Evolutionary conservation across 495 filamentous ascomycete species (phyloP), one percentile per base, ranked within the genome.

Genomic region (Astrocystis sublimbata): DNA sequence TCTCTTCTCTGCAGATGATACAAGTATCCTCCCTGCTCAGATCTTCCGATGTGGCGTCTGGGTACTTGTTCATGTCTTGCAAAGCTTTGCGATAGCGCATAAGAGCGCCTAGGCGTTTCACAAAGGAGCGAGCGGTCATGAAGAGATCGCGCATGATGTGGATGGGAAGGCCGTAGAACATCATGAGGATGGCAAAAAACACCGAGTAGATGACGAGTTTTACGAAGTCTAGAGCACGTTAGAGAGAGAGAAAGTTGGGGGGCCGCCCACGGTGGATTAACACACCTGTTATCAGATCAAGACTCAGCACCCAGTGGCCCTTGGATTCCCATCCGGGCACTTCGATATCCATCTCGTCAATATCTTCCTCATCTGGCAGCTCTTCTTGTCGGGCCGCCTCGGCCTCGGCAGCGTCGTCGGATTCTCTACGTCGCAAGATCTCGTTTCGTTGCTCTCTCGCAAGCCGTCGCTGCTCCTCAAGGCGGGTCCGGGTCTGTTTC

Each of bases 291-390:
- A 89, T 67, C 9, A 98, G 79, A 69, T 98, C 94, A 51, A 98
- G 81, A 60, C 89, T 91, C 71, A 98, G 89, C 26, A 97, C 80
- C 88, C 91, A 98, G 54, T 92, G 89, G 19, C 94, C 91, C 74
- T 97, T 98, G 57, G 92, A 88, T 72, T 97, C 94, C 94, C 94
- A 98, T 17, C 94, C 94, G 1, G 92, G 89, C 7, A 96, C 89
- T 70, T 98, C 94, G 26, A 96, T 85, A 65, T 98, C 93, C 71
- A 93, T 87, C 70, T 96, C 92, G 52, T 96, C 88, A n/a, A 97
- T 83, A 53, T 93, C 90, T 15, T 90, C 87, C 60, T 91, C 89
- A 60, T 84, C 74, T 0, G 88, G 86, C 19, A 88, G 76, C 43
- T 83, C 81, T 26, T 78, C 75, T 57, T 78, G 68, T 23, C 79